Evolutionary conservation across 2,329 filamentous ascomycete species (phyloP).

Genomic region (Knufia fluminis): DNA sequence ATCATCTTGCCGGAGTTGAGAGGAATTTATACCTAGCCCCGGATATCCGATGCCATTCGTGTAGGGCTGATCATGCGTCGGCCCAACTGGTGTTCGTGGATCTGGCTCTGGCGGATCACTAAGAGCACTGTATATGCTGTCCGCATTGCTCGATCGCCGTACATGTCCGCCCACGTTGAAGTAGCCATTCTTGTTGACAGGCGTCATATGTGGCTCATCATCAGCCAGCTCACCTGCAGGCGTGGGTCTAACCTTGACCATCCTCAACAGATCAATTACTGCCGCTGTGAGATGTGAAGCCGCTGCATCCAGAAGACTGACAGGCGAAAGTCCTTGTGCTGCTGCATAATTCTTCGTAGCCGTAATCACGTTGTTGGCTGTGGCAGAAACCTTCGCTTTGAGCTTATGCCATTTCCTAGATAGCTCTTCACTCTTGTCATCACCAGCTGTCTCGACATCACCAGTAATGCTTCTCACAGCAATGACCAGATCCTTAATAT

Average conservation of each 20-base stretch:
- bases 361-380: constrained; percentile 91
- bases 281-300: constrained; percentile 81
- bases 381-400: constrained; percentile 76
- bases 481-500: constrained; percentile 78
- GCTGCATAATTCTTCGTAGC: constrained; percentile 84
- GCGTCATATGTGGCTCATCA: constrained; percentile 52
- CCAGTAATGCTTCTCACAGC: constrained; percentile 76
- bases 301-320: constrained; percentile 88
- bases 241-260: constrained; percentile 73
- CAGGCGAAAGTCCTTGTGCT: constrained; percentile 74
- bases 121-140: constrained; percentile 65
- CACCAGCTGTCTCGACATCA: constrained; percentile 56
- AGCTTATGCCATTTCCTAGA: constrained; percentile 57
- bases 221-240: constrained; percentile 68
- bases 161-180: constrained; percentile 48
- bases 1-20: constrained; percentile 28
- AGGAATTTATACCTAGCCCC: constrained; percentile 18
- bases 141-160: constrained; percentile 51
- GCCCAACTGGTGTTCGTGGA: constrained; percentile 26
- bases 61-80: constrained; percentile 7
- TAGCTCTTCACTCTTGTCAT: constrained; percentile 43
- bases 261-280: constrained; percentile 73
- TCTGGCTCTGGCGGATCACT: constrained; percentile 30
- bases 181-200: constrained; percentile 59
- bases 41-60: constrained; percentile 11